These are phyloP conservation scores for Tricholomella constricta DNA, from an alignment of 768 basidiomycete species.

Conservation along the genomic window DNA sequence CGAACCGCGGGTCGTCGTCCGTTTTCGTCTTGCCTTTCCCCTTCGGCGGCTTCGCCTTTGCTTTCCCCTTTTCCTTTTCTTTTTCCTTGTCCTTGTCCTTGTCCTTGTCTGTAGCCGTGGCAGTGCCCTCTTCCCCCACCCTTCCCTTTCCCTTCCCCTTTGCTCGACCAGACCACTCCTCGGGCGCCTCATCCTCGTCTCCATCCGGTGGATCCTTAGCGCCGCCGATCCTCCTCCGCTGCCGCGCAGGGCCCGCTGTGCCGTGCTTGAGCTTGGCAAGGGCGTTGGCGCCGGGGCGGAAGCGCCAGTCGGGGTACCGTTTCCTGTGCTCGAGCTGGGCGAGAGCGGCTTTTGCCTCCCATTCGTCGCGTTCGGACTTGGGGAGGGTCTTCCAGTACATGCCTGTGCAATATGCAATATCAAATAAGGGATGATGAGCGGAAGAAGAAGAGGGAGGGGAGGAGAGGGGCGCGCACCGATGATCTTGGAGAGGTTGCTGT, in stretches of 20 bases:
- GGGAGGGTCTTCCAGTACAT: conserved; percentile 76
- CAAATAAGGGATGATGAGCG: conserved; percentile 1
- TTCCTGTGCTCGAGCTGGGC: conserved; percentile 75
- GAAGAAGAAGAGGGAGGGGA: not conserved
- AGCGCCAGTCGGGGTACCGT: conserved; percentile 82
- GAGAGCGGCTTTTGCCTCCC: conserved; percentile 71
- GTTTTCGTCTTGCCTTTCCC: conserved; percentile 2
- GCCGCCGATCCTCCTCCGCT: conserved; percentile 11
- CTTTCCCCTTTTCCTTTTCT: conserved; percentile 7
- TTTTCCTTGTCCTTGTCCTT: conserved; percentile 16
- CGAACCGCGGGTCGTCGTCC: conserved; percentile 55
- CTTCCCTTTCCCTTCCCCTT: conserved; percentile 25
- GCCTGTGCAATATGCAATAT: conserved; percentile 40
- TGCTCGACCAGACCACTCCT: conserved; percentile 5
- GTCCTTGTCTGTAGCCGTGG: conserved; percentile 31
- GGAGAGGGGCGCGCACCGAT: conserved; percentile 50
- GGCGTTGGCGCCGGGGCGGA: conserved; percentile 61
- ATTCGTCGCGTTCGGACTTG: conserved; percentile 64
- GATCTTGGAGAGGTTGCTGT: conserved; percentile 79
- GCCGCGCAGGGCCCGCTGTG: conserved; percentile 20
- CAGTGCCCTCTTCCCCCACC: conserved; percentile 40
- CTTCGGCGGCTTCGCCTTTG: conserved; percentile 8
- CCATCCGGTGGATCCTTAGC: conserved; percentile 31
- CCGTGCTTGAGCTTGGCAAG: conserved; percentile 39
- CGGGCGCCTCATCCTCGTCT: conserved; percentile 33